phyloP scores from a whole-genome alignment of 495 filamentous ascomycete genomes.

The Acidomyces sp. region DNA sequence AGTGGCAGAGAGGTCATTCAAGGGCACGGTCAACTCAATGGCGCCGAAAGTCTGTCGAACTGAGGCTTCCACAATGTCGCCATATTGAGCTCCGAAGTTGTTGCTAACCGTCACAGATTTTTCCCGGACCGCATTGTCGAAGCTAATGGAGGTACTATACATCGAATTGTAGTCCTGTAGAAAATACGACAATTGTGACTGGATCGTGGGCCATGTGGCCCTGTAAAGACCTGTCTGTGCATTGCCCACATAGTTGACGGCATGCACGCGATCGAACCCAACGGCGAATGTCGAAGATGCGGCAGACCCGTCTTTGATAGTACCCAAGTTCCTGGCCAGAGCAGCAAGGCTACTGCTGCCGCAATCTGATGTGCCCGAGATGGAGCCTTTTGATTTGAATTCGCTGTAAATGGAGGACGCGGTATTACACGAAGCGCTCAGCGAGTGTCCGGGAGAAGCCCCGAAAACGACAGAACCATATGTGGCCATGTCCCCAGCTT shows the following conservation, averaged over 20 bases:
- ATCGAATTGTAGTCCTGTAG: conserved; percentile 33
- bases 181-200: conserved; percentile 4
- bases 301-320: neutral
- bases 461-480: conserved; percentile 4
- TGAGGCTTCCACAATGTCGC: conserved; percentile 23
- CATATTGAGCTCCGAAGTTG: conserved; percentile 19
- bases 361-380: neutral
- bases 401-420: neutral
- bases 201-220: conserved; percentile 5
- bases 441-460: neutral
- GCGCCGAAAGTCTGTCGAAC: conserved; percentile 29
- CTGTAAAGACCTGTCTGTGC: conserved; percentile 47
- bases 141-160: conserved; percentile 24
- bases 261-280: conserved; percentile 39
- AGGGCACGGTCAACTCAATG: conserved; percentile 26
- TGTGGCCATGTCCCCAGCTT: conserved; percentile 2
- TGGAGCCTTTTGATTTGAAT: neutral
- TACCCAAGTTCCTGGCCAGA: conserved; percentile 1
- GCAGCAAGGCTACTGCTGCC: neutral
- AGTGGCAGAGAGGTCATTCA: conserved; percentile 24
- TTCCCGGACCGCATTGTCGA: conserved; percentile 36
- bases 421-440: neutral
- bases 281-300: conserved; percentile 35
- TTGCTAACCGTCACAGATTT: conserved; percentile 39
- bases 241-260: conserved; percentile 40